Conservation (phyloP, 768 basidiomycete genomes). For the Termitomyces heimii region DNA sequence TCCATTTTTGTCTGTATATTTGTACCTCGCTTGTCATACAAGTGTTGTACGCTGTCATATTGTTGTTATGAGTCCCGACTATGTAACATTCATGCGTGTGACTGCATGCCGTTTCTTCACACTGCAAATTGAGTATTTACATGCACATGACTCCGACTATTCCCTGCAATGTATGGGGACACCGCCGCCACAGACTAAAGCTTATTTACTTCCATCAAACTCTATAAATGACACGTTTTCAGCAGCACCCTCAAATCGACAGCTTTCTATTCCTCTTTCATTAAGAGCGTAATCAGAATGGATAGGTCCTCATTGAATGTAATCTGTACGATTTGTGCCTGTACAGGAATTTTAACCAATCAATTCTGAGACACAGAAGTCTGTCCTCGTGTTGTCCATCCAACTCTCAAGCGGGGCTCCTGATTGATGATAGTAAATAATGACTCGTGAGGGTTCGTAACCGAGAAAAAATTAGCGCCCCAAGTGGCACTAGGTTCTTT, state of each 20-base stretch:
- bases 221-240: not conserved
- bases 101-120: no score
- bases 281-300: not conserved
- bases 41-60: not conserved
- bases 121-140: not conserved
- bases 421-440: not conserved
- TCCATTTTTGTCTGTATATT: not conserved
- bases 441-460: not conserved
- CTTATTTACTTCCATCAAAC: not conserved
- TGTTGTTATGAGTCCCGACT: not conserved
- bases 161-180: no score
- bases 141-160: not conserved
- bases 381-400: not conserved
- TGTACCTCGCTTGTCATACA: not conserved
- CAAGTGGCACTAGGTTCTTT: not conserved
- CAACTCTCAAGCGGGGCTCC: not conserved
- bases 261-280: not conserved
- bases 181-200: not conserved
- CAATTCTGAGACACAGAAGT: not conserved
- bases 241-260: not conserved
- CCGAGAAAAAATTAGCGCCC: not conserved
- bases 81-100: no score
- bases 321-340: not conserved
- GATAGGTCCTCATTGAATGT: not conserved
- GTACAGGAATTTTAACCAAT: not conserved